These are phyloP conservation scores for Blumeriella jaapii DNA, from an alignment of 2,329 filamentous ascomycete genomes.

Conservation along the genomic window DNA sequence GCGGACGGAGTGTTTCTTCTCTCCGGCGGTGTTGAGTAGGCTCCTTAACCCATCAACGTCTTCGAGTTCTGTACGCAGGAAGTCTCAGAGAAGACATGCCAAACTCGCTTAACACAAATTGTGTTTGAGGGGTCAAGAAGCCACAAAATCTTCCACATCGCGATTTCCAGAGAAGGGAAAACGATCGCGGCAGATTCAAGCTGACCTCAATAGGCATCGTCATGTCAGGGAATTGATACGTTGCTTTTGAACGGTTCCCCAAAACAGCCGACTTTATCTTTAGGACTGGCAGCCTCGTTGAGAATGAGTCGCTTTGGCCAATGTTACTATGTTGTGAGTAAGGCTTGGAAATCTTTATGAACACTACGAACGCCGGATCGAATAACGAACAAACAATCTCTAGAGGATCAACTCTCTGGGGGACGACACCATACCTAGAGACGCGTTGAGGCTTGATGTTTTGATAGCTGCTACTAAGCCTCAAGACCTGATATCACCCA, in stretches of 20 bases:
- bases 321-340: too few relatives aligned
- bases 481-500: conserved; percentile 8
- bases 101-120: conserved; percentile 32
- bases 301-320: too few relatives aligned
- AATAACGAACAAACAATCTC: conserved; percentile 17
- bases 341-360: conserved; percentile 14
- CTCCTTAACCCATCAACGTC: conserved; percentile 2
- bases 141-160: conserved; percentile 1
- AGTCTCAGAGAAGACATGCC: conserved; percentile 17
- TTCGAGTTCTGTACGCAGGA: conserved; percentile 14
- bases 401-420: conserved; percentile 7
- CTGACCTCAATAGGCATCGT: conserved; percentile 5
- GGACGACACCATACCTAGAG: conserved; percentile 15
- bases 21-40: conserved; percentile 2
- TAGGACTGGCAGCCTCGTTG: too few relatives aligned
- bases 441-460: conserved; percentile 19
- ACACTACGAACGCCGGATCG: conserved; percentile 10
- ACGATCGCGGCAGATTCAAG: too few relatives aligned
- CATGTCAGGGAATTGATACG: conserved; percentile 17
- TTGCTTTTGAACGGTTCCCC: conserved; percentile 14
- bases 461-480: conserved; percentile 13
- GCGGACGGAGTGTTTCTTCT: too few relatives aligned
- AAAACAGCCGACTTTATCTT: conserved; percentile 15
- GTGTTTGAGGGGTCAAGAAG: too few relatives aligned
- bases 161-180: too few relatives aligned